Evolutionary conservation across 768 basidiomycete species (phyloP).

Genomic region (Leccinum incarnatum): DNA sequence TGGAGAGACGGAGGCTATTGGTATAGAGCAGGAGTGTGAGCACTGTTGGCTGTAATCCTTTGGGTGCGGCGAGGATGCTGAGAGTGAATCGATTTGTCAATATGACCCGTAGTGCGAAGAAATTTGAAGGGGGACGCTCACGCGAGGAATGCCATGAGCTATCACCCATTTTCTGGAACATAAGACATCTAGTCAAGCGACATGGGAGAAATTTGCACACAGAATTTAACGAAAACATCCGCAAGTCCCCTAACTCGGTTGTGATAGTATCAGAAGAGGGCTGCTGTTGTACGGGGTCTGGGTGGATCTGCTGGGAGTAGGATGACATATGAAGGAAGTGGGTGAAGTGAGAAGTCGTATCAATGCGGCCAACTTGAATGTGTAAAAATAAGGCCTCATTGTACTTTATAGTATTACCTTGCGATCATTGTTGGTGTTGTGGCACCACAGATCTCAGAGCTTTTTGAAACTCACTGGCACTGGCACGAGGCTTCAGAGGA

Average conservation of each 20-base stretch:
- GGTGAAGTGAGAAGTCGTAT: neutral
- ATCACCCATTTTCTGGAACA: neutral
- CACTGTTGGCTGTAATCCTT: neutral
- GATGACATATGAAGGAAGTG: neutral
- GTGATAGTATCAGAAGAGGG: neutral
- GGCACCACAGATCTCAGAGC: too few relatives aligned
- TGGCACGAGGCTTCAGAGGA: too few relatives aligned
- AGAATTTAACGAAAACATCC: conserved; percentile 16
- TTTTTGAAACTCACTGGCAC: too few relatives aligned
- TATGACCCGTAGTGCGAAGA: neutral
- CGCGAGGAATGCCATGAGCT: conserved; percentile 22
- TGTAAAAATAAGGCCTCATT: too few relatives aligned
- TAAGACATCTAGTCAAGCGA: neutral
- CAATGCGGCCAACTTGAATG: too few relatives aligned
- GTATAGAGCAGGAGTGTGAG: conserved; percentile 25
- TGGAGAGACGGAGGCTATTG: conserved; percentile 18
- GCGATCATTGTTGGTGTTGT: too few relatives aligned
- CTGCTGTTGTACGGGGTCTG: neutral
- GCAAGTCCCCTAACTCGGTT: conserved; percentile 11
- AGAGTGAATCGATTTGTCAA: neutral
- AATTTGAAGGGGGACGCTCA: neutral
- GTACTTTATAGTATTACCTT: too few relatives aligned
- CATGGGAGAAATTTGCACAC: conserved; percentile 3
- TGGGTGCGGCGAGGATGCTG: conserved; percentile 14
- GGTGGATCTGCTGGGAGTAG: neutral